A percentile compares a stretch with the other conserved stretches of the same genome.
These are phyloP conservation scores for Cercospora zeae-maydis DNA, from an alignment of 2,329 filamentous ascomycete species.

Conservation along the genomic window DNA sequence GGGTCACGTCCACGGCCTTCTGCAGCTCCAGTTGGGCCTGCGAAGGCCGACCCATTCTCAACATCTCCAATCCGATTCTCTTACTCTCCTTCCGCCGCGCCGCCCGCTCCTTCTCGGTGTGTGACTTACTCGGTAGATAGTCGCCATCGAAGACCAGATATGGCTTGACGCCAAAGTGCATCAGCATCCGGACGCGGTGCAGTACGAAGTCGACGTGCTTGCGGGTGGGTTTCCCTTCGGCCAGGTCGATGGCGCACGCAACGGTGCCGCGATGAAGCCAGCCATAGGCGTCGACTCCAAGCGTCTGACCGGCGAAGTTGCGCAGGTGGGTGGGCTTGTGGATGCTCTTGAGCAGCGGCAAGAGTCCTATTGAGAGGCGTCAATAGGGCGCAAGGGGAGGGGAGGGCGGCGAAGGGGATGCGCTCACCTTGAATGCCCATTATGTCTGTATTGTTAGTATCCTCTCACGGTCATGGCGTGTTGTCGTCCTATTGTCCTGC, in stretches of 20 bases:
- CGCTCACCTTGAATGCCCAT: constrained; percentile 40
- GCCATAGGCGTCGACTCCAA: constrained; percentile 96
- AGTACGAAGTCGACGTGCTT: constrained; percentile 89
- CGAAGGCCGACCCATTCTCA: constrained; percentile 74
- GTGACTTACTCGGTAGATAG: constrained; percentile 86
- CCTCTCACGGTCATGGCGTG: not conserved
- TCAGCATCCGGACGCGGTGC: constrained; percentile 86
- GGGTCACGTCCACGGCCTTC: constrained; percentile 92
- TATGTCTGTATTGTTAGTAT: constrained; percentile 10
- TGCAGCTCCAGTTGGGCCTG: constrained; percentile 85
- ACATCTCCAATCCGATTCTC: constrained; percentile 69
- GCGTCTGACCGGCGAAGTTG: constrained; percentile 79
- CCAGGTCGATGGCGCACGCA: constrained; percentile 85
- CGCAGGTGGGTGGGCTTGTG: constrained; percentile 84
- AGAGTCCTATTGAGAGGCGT: constrained; percentile 58
- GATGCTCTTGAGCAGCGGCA: constrained; percentile 92
- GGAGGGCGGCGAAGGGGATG: not conserved
- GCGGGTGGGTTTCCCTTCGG: constrained; percentile 78
- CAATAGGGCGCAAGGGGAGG: not conserved
- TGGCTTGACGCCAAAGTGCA: constrained; percentile 89
- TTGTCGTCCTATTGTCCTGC: not conserved
- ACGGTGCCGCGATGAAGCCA: constrained; percentile 95
- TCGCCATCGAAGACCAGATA: constrained; percentile 97
- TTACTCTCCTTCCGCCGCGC: constrained; percentile 73
- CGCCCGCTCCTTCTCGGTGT: constrained; percentile 75